Evolutionary conservation across 768 basidiomycete genomes (phyloP), one percentile per base, ranked within the genome.

Genomic region (Phlebiopsis gigantea): DNA sequence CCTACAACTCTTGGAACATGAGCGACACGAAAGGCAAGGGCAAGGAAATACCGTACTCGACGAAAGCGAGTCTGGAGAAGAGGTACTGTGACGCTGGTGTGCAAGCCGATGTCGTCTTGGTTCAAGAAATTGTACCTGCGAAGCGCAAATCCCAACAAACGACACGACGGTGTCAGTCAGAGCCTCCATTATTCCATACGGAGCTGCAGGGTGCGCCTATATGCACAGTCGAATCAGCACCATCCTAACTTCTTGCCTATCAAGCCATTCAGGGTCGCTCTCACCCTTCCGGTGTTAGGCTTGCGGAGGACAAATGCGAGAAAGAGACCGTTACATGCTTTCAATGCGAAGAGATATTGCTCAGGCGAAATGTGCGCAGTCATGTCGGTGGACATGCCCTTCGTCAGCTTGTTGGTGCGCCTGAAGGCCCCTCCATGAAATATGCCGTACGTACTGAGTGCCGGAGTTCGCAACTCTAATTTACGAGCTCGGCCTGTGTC

Each of bases 331-430:
- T 51, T 15, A 10, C 17, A 5, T 51, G 50, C 34, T 14, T 51
- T 6, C 50, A 51, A n/a, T 51, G 50, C 30, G 50, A 21, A 17
- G 50, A 51, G 50, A 34, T 31, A 9, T 15, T 51, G 14, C 15
- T 41, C 29, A 34, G 30, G 19, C 34, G 50, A 25, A 51, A 51
- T 22, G 34, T 41, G 21, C 50, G 50, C 29, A 51, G 22, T 21
- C 50, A 51, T 39, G 50, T 51, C 22, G 39, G 50, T 31, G 30
- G 31, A 6, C 50, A 51, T 51, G 24, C 31, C 3, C 50, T 51
- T 6, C 50, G 50, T 24, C 30, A 41, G 21, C 15, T 51, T 21
- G 50, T 51, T 10, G 34, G 50, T 51, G 50, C 50, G 12, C 50
- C 50, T 9, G 50, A 51, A 22, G 31, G 50, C 8, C 50, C 50